Conservation (phyloP, 2,329 filamentous ascomycete genomes). For the Pseudodiploospora longispora region DNA sequence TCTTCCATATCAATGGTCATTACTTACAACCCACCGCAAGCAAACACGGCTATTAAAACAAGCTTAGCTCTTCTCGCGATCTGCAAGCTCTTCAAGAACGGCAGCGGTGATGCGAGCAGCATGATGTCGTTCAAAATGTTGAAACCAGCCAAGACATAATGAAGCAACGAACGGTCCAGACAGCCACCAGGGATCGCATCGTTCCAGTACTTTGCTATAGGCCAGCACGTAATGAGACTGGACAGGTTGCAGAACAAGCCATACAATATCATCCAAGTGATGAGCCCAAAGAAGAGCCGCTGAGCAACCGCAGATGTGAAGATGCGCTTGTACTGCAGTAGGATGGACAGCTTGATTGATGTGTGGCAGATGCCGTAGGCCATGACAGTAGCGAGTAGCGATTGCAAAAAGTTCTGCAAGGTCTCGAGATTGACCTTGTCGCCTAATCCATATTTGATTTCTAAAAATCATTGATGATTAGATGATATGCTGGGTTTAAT, state of each 20-base stretch:
- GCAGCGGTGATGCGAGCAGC: slow-evolving; percentile 20
- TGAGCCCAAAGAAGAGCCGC: slow-evolving; percentile 14
- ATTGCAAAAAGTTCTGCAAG: slow-evolving; percentile 13
- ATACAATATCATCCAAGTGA: slow-evolving; percentile 16
- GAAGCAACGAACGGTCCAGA: slow-evolving; percentile 14
- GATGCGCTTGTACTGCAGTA: slow-evolving; percentile 20
- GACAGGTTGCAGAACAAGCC: slow-evolving; percentile 13
- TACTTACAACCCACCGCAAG: slow-evolving; percentile 28
- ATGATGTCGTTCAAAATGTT: slow-evolving; percentile 25
- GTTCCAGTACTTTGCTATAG: slow-evolving; percentile 20
- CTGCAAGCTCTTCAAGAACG: slow-evolving; percentile 26
- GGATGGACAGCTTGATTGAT: slow-evolving; percentile 20
- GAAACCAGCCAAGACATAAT: slow-evolving; percentile 21
- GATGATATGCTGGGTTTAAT: background rate
- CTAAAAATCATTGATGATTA: slow-evolving; percentile 6
- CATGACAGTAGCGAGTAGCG: slow-evolving; percentile 15
- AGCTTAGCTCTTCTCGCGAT: slow-evolving; percentile 31
- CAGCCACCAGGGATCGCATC: slow-evolving; percentile 15
- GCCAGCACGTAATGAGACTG: slow-evolving; percentile 19
- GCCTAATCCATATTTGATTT: slow-evolving; percentile 17
- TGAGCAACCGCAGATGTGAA: slow-evolving; percentile 14
- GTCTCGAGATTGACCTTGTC: slow-evolving; percentile 7
- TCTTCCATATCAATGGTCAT: too few relatives aligned
- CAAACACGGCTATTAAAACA: slow-evolving; percentile 32
- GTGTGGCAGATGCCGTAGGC: slow-evolving; percentile 18